phyloP scores from a whole-genome alignment of 164 flowering plant species.

The Magnolia kwangsiensis region DNA sequence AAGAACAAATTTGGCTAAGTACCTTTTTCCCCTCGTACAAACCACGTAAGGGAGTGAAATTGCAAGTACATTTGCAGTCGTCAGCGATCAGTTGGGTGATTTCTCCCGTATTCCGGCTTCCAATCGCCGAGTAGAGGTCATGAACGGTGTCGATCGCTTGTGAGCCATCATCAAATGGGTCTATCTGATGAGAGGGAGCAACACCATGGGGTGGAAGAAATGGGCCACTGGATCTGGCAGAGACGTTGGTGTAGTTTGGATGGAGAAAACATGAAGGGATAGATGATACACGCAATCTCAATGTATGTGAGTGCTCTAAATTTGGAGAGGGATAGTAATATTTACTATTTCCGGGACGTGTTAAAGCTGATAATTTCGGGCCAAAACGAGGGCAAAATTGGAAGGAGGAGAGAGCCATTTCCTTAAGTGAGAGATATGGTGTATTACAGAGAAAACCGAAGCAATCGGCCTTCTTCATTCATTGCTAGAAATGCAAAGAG shows the following conservation, averaged over 20 bases:
- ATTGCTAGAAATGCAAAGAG: no score
- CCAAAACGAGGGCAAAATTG: not conserved
- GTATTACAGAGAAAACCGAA: no score
- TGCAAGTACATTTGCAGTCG: conserved; percentile 4
- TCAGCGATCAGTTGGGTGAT: not conserved
- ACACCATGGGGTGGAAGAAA: not conserved
- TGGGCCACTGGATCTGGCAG: not conserved
- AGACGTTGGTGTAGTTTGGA: not conserved
- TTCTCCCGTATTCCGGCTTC: not conserved
- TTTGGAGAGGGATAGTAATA: not conserved
- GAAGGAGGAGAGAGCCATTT: not conserved
- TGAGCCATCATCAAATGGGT: not conserved
- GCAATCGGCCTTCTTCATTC: no score
- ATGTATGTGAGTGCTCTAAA: not conserved
- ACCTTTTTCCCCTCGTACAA: not conserved
- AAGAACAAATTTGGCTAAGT: not conserved
- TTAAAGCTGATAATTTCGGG: not conserved
- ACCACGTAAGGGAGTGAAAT: not conserved
- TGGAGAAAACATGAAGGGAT: not conserved
- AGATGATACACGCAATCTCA: not conserved
- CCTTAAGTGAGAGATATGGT: no score
- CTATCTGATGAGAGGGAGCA: not conserved
- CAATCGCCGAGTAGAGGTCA: not conserved
- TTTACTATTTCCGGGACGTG: not conserved
- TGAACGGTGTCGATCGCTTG: not conserved